These are phyloP conservation scores for Emergomyces pasteurianus DNA, from an alignment of 2,329 filamentous ascomycete species.

Conservation along the genomic window DNA sequence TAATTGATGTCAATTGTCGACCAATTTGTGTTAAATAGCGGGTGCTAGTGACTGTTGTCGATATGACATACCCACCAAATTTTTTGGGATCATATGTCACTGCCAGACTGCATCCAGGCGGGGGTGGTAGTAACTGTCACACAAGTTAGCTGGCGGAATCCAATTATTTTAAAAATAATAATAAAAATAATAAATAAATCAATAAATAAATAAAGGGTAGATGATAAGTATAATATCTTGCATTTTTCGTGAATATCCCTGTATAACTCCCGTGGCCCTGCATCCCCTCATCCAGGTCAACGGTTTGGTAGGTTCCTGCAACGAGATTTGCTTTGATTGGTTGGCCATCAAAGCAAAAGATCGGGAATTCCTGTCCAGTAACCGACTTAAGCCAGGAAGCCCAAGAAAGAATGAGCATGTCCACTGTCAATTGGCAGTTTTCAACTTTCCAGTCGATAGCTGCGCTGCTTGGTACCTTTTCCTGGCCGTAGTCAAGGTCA, in stretches of 20 bases:
- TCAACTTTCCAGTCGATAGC: conserved; percentile 6
- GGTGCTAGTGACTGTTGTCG: conserved; percentile 15
- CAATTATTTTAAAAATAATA: no score
- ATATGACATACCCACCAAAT: conserved; percentile 16
- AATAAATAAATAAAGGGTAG: background rate
- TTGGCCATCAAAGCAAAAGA: conserved; percentile 19
- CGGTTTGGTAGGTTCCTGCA: conserved; percentile 10
- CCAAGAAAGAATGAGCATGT: conserved; percentile 15
- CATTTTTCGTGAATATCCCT: conserved; percentile 15
- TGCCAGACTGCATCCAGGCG: conserved; percentile 12
- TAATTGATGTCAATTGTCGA: conserved; percentile 18
- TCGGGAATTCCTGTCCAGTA: conserved; percentile 22
- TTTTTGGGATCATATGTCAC: conserved; percentile 15
- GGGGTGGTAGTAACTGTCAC: background rate
- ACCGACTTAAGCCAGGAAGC: conserved; percentile 19
- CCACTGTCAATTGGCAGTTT: background rate
- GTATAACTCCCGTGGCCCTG: conserved; percentile 13
- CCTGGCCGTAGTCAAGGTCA: conserved; percentile 9
- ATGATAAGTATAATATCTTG: conserved; percentile 4
- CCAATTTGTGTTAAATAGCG: conserved; percentile 19
- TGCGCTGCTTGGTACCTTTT: background rate
- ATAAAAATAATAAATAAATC: background rate
- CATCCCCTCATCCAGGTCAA: conserved; percentile 8
- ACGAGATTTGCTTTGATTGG: conserved; percentile 18
- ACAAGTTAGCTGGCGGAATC: background rate